These are phyloP conservation scores for Apiospora malaysiana DNA, from an alignment of 2,329 filamentous ascomycete species.

Conservation along the genomic window DNA sequence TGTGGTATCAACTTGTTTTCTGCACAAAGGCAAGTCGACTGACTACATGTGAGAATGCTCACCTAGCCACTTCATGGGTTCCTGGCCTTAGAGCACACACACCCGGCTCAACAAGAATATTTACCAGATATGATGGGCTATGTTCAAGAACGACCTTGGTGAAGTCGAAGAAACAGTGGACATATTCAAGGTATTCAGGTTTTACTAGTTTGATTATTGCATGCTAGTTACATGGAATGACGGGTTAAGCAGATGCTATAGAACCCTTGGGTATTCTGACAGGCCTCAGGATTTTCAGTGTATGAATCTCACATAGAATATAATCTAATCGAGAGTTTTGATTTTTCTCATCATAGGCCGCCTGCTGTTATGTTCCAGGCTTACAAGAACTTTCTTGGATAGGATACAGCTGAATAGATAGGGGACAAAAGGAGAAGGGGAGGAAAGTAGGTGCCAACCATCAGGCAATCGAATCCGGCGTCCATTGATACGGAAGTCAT, in stretches of 20 bases:
- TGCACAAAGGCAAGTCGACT: neutral
- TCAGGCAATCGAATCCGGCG: neutral
- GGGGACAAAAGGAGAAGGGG: neutral
- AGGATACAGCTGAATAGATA: neutral
- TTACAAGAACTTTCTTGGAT: constrained; percentile 15
- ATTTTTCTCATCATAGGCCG: constrained; percentile 27
- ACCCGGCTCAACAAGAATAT: too few species aligned
- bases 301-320: constrained; percentile 26
- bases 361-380: neutral
- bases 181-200: neutral
- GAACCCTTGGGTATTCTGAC: neutral
- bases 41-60: neutral
- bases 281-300: constrained; percentile 30
- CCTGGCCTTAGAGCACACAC: neutral
- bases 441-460: neutral
- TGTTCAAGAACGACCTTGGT: too few species aligned
- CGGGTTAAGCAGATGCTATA: neutral
- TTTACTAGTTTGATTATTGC: neutral
- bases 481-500: neutral
- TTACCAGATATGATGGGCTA: too few species aligned
- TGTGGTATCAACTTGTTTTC: too few species aligned
- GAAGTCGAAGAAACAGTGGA: neutral
- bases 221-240: neutral
- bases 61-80: neutral
- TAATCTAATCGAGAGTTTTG: constrained; percentile 25